Evolutionary conservation across 2,329 filamentous ascomycete genomes (phyloP).

Genomic region (Botrytis medusae): DNA sequence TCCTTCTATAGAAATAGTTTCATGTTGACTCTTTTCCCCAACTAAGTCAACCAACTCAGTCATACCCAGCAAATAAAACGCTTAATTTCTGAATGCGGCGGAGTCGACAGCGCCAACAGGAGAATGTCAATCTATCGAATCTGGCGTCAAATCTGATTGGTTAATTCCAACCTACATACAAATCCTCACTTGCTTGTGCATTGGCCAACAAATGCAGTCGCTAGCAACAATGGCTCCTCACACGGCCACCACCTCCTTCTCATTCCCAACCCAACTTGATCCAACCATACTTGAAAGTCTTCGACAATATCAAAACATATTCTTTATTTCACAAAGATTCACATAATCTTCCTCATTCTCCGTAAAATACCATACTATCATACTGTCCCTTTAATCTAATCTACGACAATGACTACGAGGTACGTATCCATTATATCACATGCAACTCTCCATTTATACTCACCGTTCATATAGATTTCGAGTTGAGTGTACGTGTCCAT

Average conservation of each 20-base stretch:
- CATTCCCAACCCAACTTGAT: neutral
- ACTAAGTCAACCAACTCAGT: neutral
- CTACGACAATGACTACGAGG: slow-evolving; percentile 14
- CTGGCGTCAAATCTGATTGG: neutral
- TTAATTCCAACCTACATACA: neutral
- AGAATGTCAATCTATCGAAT: neutral
- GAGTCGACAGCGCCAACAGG: neutral
- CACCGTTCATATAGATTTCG: slow-evolving; percentile 57
- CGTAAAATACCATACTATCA: neutral
- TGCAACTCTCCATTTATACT: slow-evolving; percentile 5
- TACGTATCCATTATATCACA: slow-evolving; percentile 3
- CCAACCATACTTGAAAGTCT: neutral
- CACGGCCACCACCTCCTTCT: neutral
- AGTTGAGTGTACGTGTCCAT: slow-evolving; percentile 65
- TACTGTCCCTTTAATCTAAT: neutral
- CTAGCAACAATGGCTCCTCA: neutral
- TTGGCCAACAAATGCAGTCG: slow-evolving; percentile 2
- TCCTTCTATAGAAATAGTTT: neutral
- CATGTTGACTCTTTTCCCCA: neutral
- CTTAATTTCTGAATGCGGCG: neutral
- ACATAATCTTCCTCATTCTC: neutral
- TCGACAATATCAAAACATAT: neutral
- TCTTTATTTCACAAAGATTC: neutral
- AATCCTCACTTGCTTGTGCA: neutral
- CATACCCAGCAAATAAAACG: neutral